Evolutionary conservation across 1,284 basidiomycete genomes (phyloP), one percentile per base, ranked within the genome.

Genomic region (Trichosporon faecale): DNA sequence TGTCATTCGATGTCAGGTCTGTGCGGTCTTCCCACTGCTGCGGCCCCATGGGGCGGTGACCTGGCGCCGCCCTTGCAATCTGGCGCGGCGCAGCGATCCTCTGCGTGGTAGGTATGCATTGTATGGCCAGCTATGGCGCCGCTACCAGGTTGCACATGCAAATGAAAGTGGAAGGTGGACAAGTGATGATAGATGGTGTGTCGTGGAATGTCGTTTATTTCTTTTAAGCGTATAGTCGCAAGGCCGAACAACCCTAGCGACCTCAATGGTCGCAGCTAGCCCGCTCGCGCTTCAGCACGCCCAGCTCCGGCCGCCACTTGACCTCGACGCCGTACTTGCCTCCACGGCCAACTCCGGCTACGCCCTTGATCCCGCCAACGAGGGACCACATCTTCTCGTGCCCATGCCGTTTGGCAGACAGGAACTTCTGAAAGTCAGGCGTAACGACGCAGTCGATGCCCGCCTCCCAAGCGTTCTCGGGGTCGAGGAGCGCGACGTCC

Each of bases 401-500:
- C 3, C 65, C 66, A 23, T 65, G 69, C 2, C 55, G 23, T 61
- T 66, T 61, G n/a, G 49, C 33, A 8, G 55, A 64, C 21, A 61
- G 4, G 23, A 68, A 79, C 4, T 55, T 60, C 6, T 68, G 66
- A 73, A 74, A 73, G 14, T 74, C 70, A 11, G 77, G 76, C 9
- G 78, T 79, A 14, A 83, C 76, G 12, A 81, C 76, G 52, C 75
- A 80, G 66, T 82, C 78, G 23, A 80, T 73, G 0, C 73, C 74
- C 0, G 66, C 75, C 1, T 74, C 69, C 75, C 76, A 77, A 16
- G 75, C 71, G 12, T 76, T 77, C 7, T 31, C 44, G 5, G 84
- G 77, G 1, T 78, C 74, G 5, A 85, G 75, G 0, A 87, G 84
- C 3, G 23, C 49, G 25, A 91, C 82, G 61, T 86, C 83, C 80